A percentile compares a stretch with the other conserved stretches of the same genome.
phyloP scores from a whole-genome alignment of 140 eudicot species.

The Bidens hawaiensis region DNA sequence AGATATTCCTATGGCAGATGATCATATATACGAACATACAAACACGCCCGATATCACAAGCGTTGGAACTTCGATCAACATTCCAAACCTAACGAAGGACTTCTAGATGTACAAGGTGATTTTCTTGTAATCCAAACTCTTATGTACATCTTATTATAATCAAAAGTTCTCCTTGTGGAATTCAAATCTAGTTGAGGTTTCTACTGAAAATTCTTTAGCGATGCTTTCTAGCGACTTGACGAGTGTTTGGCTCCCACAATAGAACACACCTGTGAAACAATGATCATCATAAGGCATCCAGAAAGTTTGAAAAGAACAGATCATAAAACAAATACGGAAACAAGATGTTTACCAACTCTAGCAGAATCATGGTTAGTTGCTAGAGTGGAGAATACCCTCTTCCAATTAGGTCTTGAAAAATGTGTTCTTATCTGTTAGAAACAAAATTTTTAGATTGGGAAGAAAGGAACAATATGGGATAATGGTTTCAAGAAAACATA shows the following conservation, averaged over 20 bases:
- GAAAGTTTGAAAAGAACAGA: not conserved
- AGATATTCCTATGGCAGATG: slow-evolving; percentile 1
- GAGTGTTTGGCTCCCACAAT: slow-evolving; percentile 75
- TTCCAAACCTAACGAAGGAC: slow-evolving; percentile 13
- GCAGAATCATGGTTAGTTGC: slow-evolving; percentile 53
- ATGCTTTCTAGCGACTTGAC: slow-evolving; percentile 53
- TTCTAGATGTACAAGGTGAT: slow-evolving; percentile 13
- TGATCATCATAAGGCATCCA: not conserved
- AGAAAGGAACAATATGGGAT: not conserved
- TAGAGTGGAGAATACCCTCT: slow-evolving; percentile 65
- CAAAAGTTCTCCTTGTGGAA: slow-evolving; percentile 96
- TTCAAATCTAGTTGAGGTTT: slow-evolving; percentile 65
- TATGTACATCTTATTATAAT: not conserved
- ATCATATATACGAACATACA: not conserved
- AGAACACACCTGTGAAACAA: slow-evolving; percentile 72
- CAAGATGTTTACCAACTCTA: slow-evolving; percentile 49
- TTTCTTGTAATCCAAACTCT: slow-evolving; percentile 11
- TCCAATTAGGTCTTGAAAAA: slow-evolving; percentile 97
- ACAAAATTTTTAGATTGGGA: not conserved
- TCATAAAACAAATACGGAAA: not conserved
- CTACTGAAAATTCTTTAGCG: slow-evolving; percentile 63
- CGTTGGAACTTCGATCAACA: slow-evolving; percentile 25
- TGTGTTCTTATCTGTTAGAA: slow-evolving; percentile 79
- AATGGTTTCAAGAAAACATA: slow-evolving; percentile 25
- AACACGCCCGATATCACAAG: slow-evolving; percentile 14